Base-by-base conservation (phyloP, 2,329 filamentous ascomycete genomes). In the Colletotrichum echinochloae region DNA sequence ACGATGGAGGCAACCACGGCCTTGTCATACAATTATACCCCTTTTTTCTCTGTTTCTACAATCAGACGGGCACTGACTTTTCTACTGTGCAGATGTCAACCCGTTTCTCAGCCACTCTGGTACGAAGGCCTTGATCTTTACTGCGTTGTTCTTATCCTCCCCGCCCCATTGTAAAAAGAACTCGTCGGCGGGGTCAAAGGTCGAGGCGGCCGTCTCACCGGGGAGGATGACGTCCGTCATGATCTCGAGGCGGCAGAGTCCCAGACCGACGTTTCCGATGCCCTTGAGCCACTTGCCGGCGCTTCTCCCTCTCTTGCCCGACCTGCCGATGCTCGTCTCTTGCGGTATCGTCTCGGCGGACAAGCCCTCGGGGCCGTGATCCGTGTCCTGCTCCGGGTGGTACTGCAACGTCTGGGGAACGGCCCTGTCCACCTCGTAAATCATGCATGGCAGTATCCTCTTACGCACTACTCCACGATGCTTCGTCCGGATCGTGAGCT, bases 401-500 rank as follows among this genome's bases (percentile, higher is more conserved):
- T 91, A 91, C 56, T 82, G 80, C 41, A 91, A 80, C 7, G 73
- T 73, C 51, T 79, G 75, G 14, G 85, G 75, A n/a, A 66, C 51
- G n/a, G 66, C 66, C 33, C 82, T 80, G 44, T 83, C 82, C 7
- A 79, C 79, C 8, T 82, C 83, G 79, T 95, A 96, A 20, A 98
- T 77, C 73, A 92, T 82, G 41, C 95, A 90, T 0, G 96, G 96
- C 62, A 99, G 80, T 60, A 98, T 89, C 60, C 96, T 88, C 85
- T 98, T 97, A 72, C 96, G 88, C 49, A 99, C 94, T 20, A 99
- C 94, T 28, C 96, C 96, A 16, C 92, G 95, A 81, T 99, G 96
- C 79, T 95, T 92, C 1, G 96, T 99, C 51, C 96, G 91, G 74
- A 98, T 97, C 1, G 96, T 98, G 73, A 99, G 87, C 81, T 99